Evolutionary conservation across 2,329 filamentous ascomycete species (phyloP).

Genomic region (Bipolaris victoriae): DNA sequence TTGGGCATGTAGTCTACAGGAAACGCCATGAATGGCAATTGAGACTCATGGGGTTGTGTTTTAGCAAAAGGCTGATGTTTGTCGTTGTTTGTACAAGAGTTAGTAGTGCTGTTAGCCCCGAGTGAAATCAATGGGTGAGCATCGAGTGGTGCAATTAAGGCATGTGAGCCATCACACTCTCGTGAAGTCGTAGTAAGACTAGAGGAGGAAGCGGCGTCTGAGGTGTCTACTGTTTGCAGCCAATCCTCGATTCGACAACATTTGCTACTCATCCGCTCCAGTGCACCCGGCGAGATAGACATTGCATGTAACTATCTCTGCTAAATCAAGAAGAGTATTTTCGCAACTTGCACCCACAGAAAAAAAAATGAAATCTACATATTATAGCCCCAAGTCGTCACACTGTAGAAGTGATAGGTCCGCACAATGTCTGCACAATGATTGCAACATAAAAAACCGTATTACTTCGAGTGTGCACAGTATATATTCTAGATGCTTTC

Average conservation of each 20-base stretch:
- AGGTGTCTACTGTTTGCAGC: not conserved
- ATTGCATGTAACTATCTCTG: no score
- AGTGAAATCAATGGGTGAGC: not conserved
- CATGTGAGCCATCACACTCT: not conserved
- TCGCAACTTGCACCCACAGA: not conserved
- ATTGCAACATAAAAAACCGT: no score
- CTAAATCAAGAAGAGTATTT: not conserved
- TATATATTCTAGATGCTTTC: not conserved
- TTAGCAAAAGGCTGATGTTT: not conserved
- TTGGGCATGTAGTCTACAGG: not conserved
- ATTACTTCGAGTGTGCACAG: not conserved
- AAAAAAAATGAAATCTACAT: not conserved
- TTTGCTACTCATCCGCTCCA: not conserved
- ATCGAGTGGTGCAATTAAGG: not conserved
- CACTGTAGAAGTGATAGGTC: not conserved
- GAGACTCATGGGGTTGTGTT: not conserved
- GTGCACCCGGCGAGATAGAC: not conserved
- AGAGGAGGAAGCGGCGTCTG: not conserved
- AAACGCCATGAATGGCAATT: slow-evolving; percentile 2
- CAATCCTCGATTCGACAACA: not conserved
- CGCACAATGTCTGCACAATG: not conserved
- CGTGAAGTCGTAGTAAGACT: no score
- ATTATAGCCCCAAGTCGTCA: not conserved
- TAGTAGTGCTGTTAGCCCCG: not conserved
- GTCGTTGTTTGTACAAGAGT: slow-evolving; percentile 2